Base-by-base conservation (phyloP, 345 rosid species). In the Gossypium ekmanianum region DNA sequence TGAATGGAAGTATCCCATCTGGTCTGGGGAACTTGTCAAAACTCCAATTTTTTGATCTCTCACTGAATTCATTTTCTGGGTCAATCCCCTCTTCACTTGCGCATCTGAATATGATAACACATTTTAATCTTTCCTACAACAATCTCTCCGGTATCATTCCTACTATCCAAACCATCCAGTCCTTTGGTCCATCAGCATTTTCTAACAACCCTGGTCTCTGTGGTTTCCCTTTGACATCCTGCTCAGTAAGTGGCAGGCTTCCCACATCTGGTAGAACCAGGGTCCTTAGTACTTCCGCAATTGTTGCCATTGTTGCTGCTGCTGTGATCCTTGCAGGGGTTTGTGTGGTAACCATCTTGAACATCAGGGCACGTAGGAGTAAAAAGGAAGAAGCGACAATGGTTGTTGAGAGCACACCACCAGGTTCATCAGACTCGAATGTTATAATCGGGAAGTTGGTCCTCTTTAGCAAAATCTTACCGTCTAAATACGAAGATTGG, bases 401-500 rank as follows among this genome's bases (percentile, higher is more conserved):
- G 62, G 83, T 87, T 70, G 80, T 87, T 16, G 98, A 91, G 80
- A 88, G 97, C 86, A 90, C 93, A 52, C 97, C 99, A 6, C 51
- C 79, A 43, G 96, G 85, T 68, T 90, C 98, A 8, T 85, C 92
- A 3, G 88, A 86, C 12, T 89, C 98, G 1, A 84, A 75, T 74
- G 81, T 91, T 73, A 88, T 90, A 77, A 91, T 91, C 0, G 98
- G 99, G 52, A 95, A 95, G 84, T 83, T 95, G 79, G 99, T 95
- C 66, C 88, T 95, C 61, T 95, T 93, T 82, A 95, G 98, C 88
- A 93, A 93, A 88, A 95, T 80, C 70, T 77, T 95, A 66, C 99
- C 98, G 0, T 87, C 99, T 2, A 93, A 83, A 81, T 93, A 93
- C 68, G 99, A 95, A 89, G 99, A 95, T 74, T 93, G 99, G 99